Percentiles rank a stretch among this genome's conserved stretches.
Evolutionary conservation across 1,284 basidiomycete genomes (phyloP).

Genomic region (Apiotrichum gracile): DNA sequence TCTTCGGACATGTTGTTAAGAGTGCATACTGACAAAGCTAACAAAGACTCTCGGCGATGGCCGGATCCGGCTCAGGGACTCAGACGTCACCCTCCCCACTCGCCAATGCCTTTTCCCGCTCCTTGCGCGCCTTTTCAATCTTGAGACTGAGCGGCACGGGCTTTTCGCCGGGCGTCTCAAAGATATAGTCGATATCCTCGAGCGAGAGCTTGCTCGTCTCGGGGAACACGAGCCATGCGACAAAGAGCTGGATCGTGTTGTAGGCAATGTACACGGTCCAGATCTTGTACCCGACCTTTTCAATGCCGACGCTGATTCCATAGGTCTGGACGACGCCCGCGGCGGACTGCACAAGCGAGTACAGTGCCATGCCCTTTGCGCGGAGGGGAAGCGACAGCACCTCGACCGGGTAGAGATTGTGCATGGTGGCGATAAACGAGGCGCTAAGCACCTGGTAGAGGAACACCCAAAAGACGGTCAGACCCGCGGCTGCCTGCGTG

Average conservation of each 20-base stretch:
- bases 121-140: constrained; percentile 13
- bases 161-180: constrained; percentile 47
- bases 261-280: constrained; percentile 53
- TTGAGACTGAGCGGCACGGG: constrained; percentile 49
- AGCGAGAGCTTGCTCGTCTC: constrained; percentile 52
- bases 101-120: neutral
- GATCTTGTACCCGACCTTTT: constrained; percentile 32
- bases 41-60: too few species aligned
- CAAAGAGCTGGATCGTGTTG: constrained; percentile 54
- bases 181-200: constrained; percentile 55
- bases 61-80: neutral
- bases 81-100: neutral
- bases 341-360: constrained; percentile 9
- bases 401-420: constrained; percentile 53
- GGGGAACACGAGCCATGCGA: constrained; percentile 54
- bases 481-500: constrained; percentile 22
- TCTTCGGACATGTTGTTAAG: too few species aligned
- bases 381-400: constrained; percentile 52
- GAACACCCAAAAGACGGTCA: constrained; percentile 18
- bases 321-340: constrained; percentile 20
- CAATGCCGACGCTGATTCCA: constrained; percentile 24
- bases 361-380: constrained; percentile 50
- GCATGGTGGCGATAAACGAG: constrained; percentile 10
- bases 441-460: neutral
- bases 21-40: too few species aligned